These are phyloP conservation scores for Ustilago cynodontis DNA, from an alignment of 1,284 basidiomycete species.

Conservation along the genomic window DNA sequence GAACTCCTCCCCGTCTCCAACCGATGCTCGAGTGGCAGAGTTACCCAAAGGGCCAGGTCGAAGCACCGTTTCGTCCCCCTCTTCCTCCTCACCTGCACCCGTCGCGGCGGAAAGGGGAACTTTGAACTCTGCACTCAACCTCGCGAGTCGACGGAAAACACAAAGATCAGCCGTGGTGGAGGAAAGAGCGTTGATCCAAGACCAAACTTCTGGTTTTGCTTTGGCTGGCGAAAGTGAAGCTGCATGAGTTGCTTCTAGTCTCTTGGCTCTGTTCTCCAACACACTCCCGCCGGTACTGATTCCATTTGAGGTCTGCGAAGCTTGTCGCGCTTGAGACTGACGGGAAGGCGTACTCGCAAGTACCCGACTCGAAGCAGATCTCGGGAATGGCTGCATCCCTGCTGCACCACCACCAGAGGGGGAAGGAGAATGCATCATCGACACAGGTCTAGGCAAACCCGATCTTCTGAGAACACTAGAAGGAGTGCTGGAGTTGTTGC, in stretches of 20 bases:
- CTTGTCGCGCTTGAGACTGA: background rate
- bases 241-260: constrained; percentile 19
- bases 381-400: constrained; percentile 14
- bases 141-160: constrained; percentile 39
- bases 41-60: constrained; percentile 20
- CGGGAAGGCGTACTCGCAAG: constrained; percentile 21
- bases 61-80: constrained; percentile 34
- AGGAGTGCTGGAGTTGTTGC: constrained; percentile 7
- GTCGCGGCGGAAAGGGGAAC: constrained; percentile 5
- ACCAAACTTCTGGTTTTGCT: constrained; percentile 43
- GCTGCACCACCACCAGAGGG: background rate
- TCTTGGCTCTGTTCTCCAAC: constrained; percentile 37
- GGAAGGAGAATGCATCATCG: constrained; percentile 43
- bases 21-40: constrained; percentile 1
- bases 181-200: constrained; percentile 44
- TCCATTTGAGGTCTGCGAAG: background rate
- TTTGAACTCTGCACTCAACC: constrained; percentile 50
- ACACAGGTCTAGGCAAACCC: constrained; percentile 51
- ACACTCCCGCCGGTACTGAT: background rate
- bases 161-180: constrained; percentile 37
- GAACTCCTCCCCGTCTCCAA: constrained; percentile 10
- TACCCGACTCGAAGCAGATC: constrained; percentile 24
- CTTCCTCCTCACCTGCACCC: constrained; percentile 7
- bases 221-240: constrained; percentile 47
- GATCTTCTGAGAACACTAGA: constrained; percentile 22